Conservation (phyloP, 1,284 basidiomycete genomes). For the Microbotryomycetes sp. region DNA sequence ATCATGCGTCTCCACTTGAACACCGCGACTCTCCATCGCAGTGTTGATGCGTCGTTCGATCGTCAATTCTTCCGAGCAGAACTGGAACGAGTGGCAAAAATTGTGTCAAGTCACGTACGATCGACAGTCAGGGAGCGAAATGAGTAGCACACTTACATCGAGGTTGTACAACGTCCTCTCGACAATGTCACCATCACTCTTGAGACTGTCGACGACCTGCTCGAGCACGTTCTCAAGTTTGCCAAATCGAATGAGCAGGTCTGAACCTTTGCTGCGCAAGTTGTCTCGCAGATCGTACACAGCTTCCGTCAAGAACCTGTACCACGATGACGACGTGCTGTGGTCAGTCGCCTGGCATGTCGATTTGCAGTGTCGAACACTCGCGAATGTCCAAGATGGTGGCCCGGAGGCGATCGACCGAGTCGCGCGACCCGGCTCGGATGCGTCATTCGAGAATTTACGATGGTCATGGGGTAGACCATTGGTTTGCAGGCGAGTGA, state of each 20-base stretch:
- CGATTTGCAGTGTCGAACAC: no score
- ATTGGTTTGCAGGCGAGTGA: no score
- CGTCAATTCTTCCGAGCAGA: conserved; percentile 39
- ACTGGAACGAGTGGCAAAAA: conserved; percentile 24
- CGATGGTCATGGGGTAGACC: no score
- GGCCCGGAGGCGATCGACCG: no score
- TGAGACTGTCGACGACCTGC: conserved; percentile 43
- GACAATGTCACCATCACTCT: conserved; percentile 43
- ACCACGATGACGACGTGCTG: conserved; percentile 5
- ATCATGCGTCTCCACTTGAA: conserved; percentile 38
- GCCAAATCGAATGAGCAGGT: conserved; percentile 50
- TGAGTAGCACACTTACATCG: conserved; percentile 40
- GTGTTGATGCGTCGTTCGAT: conserved; percentile 27
- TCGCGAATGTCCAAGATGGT: no score
- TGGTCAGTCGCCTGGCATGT: no score
- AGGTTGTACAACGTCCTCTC: conserved; percentile 47
- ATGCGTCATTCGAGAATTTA: no score
- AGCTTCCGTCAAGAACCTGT: conserved; percentile 48
- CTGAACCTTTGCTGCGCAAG: conserved; percentile 46
- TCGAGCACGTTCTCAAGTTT: conserved; percentile 46
- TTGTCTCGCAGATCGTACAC: conserved; percentile 48
- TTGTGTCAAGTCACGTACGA: not conserved
- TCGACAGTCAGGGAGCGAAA: not conserved
- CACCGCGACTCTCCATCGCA: conserved; percentile 29
- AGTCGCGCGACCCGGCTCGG: no score